phyloP scores from a whole-genome alignment of 1,284 basidiomycete species.

The Lentinula novae-zelandiae region DNA sequence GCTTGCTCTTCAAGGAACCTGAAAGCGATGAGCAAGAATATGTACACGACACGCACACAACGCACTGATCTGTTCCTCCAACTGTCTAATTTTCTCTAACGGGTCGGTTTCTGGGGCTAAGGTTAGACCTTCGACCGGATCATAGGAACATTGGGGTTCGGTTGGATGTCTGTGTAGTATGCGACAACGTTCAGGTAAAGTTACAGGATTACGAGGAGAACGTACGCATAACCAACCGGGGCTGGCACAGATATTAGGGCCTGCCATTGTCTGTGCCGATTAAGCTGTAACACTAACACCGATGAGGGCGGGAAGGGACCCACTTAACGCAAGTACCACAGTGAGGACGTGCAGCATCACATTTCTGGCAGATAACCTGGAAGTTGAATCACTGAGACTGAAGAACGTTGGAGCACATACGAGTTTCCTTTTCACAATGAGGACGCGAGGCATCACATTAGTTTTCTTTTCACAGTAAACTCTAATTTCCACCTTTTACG shows the following conservation, averaged over 20 bases:
- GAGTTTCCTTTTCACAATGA: constrained; percentile 74
- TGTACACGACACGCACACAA: constrained; percentile 4
- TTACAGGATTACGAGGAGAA: constrained; percentile 14
- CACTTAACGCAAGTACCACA: constrained; percentile 80
- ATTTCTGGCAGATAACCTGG: constrained; percentile 52
- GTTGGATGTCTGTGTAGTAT: constrained; percentile 57
- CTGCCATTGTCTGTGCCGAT: constrained; percentile 60
- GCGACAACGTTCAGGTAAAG: constrained; percentile 5
- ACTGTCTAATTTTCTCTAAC: constrained; percentile 63
- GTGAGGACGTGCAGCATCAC: constrained; percentile 76
- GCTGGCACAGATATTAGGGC: constrained; percentile 75
- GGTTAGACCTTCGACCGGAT: constrained; percentile 75
- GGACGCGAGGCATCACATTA: too few relatives aligned
- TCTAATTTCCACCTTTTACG: neutral
- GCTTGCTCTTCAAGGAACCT: constrained; percentile 63
- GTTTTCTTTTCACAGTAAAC: neutral
- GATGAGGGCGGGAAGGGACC: constrained; percentile 24
- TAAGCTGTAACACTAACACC: constrained; percentile 7
- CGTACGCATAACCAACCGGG: constrained; percentile 74
- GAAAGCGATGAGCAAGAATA: constrained; percentile 7
- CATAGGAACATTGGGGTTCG: constrained; percentile 78
- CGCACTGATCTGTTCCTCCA: constrained; percentile 77
- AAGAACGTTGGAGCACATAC: constrained; percentile 36
- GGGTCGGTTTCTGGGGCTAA: constrained; percentile 74
- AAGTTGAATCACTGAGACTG: constrained; percentile 3